Percentiles rank a stretch among this genome's conserved stretches.
Evolutionary conservation across 805 yeast genomes (phyloP).

Genomic region (Wickerhamomyces bovis): DNA sequence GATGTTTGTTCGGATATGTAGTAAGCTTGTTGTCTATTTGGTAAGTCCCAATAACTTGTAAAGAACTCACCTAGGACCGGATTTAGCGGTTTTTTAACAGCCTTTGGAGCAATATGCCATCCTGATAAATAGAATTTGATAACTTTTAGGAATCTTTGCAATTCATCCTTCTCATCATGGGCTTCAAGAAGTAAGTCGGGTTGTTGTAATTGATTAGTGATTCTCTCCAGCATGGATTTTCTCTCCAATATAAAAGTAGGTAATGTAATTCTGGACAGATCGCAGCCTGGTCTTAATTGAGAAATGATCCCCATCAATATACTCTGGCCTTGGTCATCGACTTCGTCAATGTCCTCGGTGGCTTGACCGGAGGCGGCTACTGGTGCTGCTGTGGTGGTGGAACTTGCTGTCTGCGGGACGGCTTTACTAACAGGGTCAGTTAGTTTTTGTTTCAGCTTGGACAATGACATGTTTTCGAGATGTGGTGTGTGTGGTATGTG

Average conservation of each 20-base stretch:
- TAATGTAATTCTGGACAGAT: constrained; percentile 81
- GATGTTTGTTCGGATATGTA: constrained; percentile 93
- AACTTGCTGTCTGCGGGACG: not conserved
- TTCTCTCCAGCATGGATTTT: constrained; percentile 93
- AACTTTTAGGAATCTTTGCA: constrained; percentile 66
- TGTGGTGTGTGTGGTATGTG: not conserved
- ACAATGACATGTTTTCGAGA: constrained; percentile 13
- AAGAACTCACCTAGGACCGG: constrained; percentile 92
- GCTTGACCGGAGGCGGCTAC: not conserved
- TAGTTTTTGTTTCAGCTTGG: constrained; percentile 12
- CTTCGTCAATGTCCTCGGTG: constrained; percentile 81
- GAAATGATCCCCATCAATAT: constrained; percentile 83
- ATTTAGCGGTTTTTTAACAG: constrained; percentile 94
- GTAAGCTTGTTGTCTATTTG: constrained; percentile 65
- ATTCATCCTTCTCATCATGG: constrained; percentile 47
- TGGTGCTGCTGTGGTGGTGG: not conserved
- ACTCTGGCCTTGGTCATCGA: constrained; percentile 84
- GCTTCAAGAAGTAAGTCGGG: constrained; percentile 75
- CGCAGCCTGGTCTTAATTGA: constrained; percentile 90
- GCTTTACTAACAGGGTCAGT: not conserved
- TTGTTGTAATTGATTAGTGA: constrained; percentile 79
- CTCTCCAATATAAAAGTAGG: constrained; percentile 95
- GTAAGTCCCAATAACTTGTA: constrained; percentile 87
- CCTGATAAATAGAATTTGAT: constrained; percentile 89
- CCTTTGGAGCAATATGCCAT: constrained; percentile 98